These are phyloP conservation scores for Globisporangium heterothallicum DNA, from an alignment of 352 stramenopile species.

Conservation along the genomic window DNA sequence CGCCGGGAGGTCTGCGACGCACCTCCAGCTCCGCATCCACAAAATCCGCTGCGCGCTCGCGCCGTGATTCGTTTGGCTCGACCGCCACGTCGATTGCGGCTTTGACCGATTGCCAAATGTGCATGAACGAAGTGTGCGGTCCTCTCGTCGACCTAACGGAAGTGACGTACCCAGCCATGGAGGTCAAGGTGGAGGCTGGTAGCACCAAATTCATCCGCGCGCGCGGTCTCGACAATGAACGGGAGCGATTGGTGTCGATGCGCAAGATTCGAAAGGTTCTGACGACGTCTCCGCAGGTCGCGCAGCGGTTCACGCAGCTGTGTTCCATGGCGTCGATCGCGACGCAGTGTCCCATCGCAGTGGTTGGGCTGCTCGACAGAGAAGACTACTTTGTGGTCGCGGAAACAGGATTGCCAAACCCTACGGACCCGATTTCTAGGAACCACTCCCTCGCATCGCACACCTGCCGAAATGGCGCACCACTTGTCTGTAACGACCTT, in stretches of 20 bases:
- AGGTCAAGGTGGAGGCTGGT: conserved; percentile 18
- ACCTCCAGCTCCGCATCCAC: conserved; percentile 25
- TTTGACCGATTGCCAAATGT: conserved; percentile 37
- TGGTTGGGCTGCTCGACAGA: conserved; percentile 57
- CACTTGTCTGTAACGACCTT: conserved; percentile 67
- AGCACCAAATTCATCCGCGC: conserved; percentile 37
- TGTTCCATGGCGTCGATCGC: conserved; percentile 77
- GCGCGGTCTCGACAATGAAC: conserved; percentile 50
- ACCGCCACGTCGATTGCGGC: not conserved
- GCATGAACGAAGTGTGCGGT: conserved; percentile 53
- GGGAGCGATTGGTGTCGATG: conserved; percentile 39
- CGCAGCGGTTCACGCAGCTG: conserved; percentile 56
- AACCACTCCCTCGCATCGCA: conserved; percentile 56
- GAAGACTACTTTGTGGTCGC: conserved; percentile 53
- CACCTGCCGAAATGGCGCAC: conserved; percentile 51
- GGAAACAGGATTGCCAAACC: conserved; percentile 29
- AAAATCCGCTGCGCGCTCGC: conserved; percentile 12
- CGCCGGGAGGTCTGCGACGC: conserved; percentile 19
- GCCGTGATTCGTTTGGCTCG: conserved; percentile 31
- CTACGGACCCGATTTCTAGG: conserved; percentile 24
- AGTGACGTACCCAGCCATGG: conserved; percentile 49
- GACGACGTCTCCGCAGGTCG: conserved; percentile 28
- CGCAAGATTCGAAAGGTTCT: conserved; percentile 37
- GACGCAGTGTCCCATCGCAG: conserved; percentile 52
- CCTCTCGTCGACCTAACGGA: conserved; percentile 45